Percentiles rank a stretch among this genome's conserved stretches.
phyloP scores from a whole-genome alignment of 2,329 filamentous ascomycete genomes.

The Penicillium sp. region DNA sequence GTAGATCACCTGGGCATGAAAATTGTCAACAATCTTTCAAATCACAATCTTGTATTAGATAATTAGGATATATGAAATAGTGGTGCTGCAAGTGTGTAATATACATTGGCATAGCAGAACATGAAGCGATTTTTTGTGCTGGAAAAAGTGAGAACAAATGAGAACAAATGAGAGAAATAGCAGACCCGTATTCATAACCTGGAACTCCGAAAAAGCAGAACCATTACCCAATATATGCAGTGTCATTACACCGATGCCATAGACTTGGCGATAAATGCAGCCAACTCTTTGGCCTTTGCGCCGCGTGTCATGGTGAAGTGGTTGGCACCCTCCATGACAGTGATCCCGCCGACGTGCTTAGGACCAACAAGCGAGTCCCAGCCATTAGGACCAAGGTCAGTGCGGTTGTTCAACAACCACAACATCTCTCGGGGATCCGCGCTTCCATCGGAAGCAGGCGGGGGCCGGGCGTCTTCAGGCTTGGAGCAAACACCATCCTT shows the following conservation, averaged over 20 bases:
- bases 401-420: slow-evolving; percentile 52
- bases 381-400: slow-evolving; percentile 50
- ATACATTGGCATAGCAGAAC: slow-evolving; percentile 6
- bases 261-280: slow-evolving; percentile 30
- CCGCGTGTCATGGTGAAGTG: slow-evolving; percentile 39
- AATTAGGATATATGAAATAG: slow-evolving; percentile 1
- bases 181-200: background rate
- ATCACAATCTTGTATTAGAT: background rate
- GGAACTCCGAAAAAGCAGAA: background rate
- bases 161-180: background rate
- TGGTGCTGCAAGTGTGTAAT: background rate
- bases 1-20: too few species aligned
- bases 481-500: slow-evolving; percentile 51
- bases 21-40: background rate
- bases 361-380: slow-evolving; percentile 49
- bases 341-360: slow-evolving; percentile 37
- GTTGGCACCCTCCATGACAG: slow-evolving; percentile 36
- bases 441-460: slow-evolving; percentile 39
- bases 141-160: background rate
- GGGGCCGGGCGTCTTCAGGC: slow-evolving; percentile 43
- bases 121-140: background rate
- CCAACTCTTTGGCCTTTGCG: slow-evolving; percentile 33
- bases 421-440: slow-evolving; percentile 52
- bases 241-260: slow-evolving; percentile 21
- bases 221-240: slow-evolving; percentile 7